Conservation (phyloP, 1,139 yeast species). For the Nakaseomyces delphensis region DNA sequence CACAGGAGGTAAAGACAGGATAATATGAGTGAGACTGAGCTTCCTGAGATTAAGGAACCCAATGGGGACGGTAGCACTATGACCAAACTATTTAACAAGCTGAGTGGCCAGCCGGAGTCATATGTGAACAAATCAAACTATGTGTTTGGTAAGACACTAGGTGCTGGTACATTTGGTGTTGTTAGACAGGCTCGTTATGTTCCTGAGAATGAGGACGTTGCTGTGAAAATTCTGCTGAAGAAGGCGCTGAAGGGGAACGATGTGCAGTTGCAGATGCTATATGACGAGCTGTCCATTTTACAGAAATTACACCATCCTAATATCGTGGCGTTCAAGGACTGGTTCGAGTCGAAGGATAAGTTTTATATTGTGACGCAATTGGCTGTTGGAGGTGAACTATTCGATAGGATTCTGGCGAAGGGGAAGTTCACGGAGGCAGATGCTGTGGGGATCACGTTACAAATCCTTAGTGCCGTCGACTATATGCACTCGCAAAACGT, state of each 20-base stretch:
- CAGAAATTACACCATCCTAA: slow-evolving; percentile 65
- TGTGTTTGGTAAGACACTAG: slow-evolving; percentile 69
- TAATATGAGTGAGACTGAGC: background rate
- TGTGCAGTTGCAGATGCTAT: slow-evolving; percentile 42
- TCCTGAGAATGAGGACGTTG: slow-evolving; percentile 61
- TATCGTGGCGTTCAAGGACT: slow-evolving; percentile 73
- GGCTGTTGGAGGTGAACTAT: slow-evolving; percentile 88
- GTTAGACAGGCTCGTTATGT: slow-evolving; percentile 66
- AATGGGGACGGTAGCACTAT: slow-evolving; percentile 26
- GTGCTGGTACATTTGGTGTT: slow-evolving; percentile 89
- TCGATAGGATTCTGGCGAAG: slow-evolving; percentile 66
- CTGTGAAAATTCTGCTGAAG: slow-evolving; percentile 76
- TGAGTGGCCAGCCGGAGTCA: slow-evolving; percentile 69
- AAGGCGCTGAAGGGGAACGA: slow-evolving; percentile 73
- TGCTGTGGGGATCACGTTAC: slow-evolving; percentile 61
- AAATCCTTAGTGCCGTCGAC: slow-evolving; percentile 62
- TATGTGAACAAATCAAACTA: slow-evolving; percentile 57
- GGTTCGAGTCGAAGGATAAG: slow-evolving; percentile 80
- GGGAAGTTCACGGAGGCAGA: slow-evolving; percentile 81
- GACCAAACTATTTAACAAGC: slow-evolving; percentile 34
- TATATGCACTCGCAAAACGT: slow-evolving; percentile 68
- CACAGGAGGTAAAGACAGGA: too few species aligned
- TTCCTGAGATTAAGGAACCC: slow-evolving; percentile 6
- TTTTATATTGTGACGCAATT: slow-evolving; percentile 65
- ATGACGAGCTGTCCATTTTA: slow-evolving; percentile 66